A percentile compares a stretch with the other conserved stretches of the same genome.
Evolutionary conservation across 306 rosid genomes (phyloP).

Genomic region (peach (Prunus persica)): DNA sequence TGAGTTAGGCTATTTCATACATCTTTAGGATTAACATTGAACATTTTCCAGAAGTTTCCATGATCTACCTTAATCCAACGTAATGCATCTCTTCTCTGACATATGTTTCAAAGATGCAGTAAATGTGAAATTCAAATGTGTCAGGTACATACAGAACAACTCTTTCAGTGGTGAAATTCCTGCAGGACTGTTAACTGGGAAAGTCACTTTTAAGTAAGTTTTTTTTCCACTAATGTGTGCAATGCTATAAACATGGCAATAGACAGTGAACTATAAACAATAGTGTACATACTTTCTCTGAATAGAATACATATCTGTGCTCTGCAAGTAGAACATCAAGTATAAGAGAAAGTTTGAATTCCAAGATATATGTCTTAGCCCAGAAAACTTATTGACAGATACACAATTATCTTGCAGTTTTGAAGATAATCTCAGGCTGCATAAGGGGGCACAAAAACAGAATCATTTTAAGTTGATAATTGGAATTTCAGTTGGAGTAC

Average conservation of each 20-base stretch:
- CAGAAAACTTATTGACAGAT: constrained; percentile 13
- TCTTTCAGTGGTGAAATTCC: constrained; percentile 84
- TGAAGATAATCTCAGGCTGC: constrained; percentile 56
- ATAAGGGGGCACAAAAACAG: constrained; percentile 34
- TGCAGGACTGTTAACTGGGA: constrained; percentile 51
- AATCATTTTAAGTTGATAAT: constrained; percentile 60
- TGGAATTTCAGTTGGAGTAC: constrained; percentile 64
- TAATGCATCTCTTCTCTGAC: background rate
- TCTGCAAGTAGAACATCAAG: too few relatives aligned
- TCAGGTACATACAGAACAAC: constrained; percentile 89
- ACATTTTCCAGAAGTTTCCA: constrained; percentile 2
- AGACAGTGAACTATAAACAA: too few relatives aligned
- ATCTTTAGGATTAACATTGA: background rate
- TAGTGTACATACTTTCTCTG: background rate
- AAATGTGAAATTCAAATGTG: constrained; percentile 28
- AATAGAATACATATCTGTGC: background rate
- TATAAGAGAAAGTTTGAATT: too few relatives aligned
- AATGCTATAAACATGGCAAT: background rate
- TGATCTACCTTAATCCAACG: background rate
- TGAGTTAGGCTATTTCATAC: constrained; percentile 6
- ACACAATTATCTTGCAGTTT: constrained; percentile 45
- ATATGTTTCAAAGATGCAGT: constrained; percentile 17
- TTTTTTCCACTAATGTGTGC: background rate
- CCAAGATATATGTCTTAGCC: background rate
- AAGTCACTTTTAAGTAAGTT: constrained; percentile 68